Evolutionary conservation across 116 monocot species (phyloP).

Genomic region (Cymodocea nodosa): DNA sequence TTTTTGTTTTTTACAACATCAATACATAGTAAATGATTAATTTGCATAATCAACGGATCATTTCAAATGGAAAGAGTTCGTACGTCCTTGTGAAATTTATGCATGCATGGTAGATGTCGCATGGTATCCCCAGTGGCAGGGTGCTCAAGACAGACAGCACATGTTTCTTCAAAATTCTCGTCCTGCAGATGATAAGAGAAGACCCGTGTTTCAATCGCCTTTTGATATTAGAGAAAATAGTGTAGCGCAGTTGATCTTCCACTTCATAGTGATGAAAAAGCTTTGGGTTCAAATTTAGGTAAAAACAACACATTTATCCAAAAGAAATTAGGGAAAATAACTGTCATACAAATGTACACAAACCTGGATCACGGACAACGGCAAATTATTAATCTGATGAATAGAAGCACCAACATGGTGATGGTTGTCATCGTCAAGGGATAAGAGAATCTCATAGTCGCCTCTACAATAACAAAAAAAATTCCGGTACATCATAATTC

Average conservation of each 20-base stretch:
- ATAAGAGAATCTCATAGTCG: constrained; percentile 70
- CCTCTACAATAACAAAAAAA: constrained; percentile 8
- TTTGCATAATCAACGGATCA: neutral
- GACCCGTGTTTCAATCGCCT: no score
- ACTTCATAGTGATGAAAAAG: no score
- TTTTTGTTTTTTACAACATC: no score
- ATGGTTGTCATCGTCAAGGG: constrained; percentile 67
- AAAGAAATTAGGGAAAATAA: neutral
- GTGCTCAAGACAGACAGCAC: constrained; percentile 60
- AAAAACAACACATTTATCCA: no score
- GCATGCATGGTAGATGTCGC: constrained; percentile 81
- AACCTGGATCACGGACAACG: constrained; percentile 73
- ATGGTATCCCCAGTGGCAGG: constrained; percentile 54
- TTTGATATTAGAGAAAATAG: no score
- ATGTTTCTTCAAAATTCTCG: constrained; percentile 47
- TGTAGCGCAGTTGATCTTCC: no score
- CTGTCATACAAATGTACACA: neutral
- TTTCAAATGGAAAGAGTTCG: neutral
- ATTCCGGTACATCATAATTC: neutral
- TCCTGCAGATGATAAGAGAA: constrained; percentile 10
- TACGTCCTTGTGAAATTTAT: constrained; percentile 90
- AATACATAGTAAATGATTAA: neutral
- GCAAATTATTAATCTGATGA: constrained; percentile 62
- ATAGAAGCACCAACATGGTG: constrained; percentile 52
- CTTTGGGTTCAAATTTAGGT: no score